Evolutionary conservation across 345 rosid species (phyloP), one percentile per base, ranked within the genome.

Genomic region (Eucalyptus polybractea): DNA sequence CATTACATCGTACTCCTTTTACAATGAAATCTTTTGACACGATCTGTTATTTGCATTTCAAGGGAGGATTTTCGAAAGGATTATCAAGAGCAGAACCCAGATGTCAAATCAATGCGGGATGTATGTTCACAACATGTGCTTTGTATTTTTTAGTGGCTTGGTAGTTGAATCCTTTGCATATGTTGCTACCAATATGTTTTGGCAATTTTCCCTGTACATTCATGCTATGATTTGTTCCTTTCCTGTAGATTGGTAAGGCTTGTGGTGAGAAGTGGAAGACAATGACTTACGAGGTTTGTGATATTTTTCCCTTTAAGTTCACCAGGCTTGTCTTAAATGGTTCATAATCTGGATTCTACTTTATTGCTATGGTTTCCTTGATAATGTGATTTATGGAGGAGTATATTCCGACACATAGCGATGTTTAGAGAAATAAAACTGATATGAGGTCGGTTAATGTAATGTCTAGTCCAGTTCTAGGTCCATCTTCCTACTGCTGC

Each of bases 191-290:
- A 87, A 87, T 90, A 88, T 92, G 65, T 56, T 86, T 37, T 65
- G 47, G 16, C 47, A 40, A 6, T 21, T 10, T 24, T 13, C 42
- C 85, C 85, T 40, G 7, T 40, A 21, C 6, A 40, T 76, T 29
- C 49, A 58, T 72, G 25, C 29, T 31, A 50, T 27, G 56, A 49
- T 27, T 67, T 85, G 7, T 88, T 87, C 83, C 90, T 47, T 16
- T 25, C 87, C 87, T 91, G 76, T 90, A 97, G 99, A 93, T 97
- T 93, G 99, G 99, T 37, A 97, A 96, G 95, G 97, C 98, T 89
- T 95, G 99, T 91, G 99, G 99, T 89, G 99, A 95, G 92, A 97
- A 95, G 94, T 97, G 99, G 99, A 97, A 95, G 90, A 93, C 94
- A 12, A 96, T 97, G 98, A 93, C 94, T 6, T 96, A 93, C 42